phyloP scores from a whole-genome alignment of 345 rosid species.

The Gynandropsis gynandra region DNA sequence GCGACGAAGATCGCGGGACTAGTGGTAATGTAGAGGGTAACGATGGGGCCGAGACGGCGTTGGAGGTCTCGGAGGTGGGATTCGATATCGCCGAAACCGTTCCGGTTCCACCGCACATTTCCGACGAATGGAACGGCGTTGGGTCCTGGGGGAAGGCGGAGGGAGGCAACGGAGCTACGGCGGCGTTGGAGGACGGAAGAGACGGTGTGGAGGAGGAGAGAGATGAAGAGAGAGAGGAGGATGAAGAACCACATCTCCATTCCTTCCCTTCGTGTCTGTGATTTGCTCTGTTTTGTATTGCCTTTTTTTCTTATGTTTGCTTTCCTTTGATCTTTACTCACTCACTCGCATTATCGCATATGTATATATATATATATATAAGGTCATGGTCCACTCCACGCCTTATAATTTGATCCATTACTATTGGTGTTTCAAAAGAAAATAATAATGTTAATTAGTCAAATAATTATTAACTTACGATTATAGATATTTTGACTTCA shows the following conservation, averaged over 20 bases:
- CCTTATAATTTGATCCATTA: too few relatives aligned
- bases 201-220: not conserved
- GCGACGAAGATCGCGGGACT: conserved; percentile 26
- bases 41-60: conserved; percentile 21
- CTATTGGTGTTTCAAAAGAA: too few relatives aligned
- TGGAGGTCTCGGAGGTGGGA: not conserved
- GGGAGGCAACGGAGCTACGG: not conserved
- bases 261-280: too few relatives aligned
- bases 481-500: too few relatives aligned
- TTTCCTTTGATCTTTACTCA: not conserved
- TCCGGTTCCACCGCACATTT: conserved; percentile 12
- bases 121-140: conserved; percentile 16
- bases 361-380: not conserved
- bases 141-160: conserved; percentile 16
- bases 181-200: conserved; percentile 1
- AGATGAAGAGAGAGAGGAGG: not conserved
- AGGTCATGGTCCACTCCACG: too few relatives aligned
- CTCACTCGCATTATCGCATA: not conserved
- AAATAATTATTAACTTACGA: too few relatives aligned
- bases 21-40: conserved; percentile 25
- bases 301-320: not conserved
- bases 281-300: not conserved
- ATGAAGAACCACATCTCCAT: conserved; percentile 19
- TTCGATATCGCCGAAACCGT: not conserved
- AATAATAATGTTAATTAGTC: too few relatives aligned